Evolutionary conservation across 2,329 filamentous ascomycete genomes (phyloP).

Genomic region (Cordyceps cicadae): DNA sequence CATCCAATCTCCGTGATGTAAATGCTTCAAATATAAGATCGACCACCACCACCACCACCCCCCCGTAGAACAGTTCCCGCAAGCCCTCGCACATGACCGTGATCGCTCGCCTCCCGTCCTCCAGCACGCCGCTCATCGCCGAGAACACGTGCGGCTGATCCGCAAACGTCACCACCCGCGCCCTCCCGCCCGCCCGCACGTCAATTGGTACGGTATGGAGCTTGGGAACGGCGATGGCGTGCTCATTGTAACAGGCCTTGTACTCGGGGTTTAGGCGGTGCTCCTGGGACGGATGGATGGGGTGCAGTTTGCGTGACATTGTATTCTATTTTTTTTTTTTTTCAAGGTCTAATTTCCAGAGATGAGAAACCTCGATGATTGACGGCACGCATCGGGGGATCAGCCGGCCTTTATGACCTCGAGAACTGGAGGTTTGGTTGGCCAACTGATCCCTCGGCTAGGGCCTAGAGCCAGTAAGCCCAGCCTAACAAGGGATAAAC

Average conservation of each 20-base stretch:
- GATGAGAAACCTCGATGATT: background rate
- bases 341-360: background rate
- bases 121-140: slow-evolving; percentile 47
- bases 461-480: background rate
- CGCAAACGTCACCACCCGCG: slow-evolving; percentile 41
- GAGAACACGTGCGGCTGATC: slow-evolving; percentile 52
- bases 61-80: background rate
- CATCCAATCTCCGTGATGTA: too few species aligned
- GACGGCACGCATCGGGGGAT: background rate
- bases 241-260: background rate
- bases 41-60: too few species aligned
- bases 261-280: background rate
- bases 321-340: background rate
- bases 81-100: slow-evolving; percentile 29
- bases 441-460: background rate
- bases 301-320: slow-evolving; percentile 22
- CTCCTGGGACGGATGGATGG: slow-evolving; percentile 14
- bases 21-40: background rate
- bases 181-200: slow-evolving; percentile 34
- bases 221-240: background rate
- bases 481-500: background rate
- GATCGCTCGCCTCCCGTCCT: slow-evolving; percentile 43
- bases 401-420: background rate
- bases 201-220: background rate
- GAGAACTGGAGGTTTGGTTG: background rate